Conservation (phyloP, 768 basidiomycete genomes). For the Cantharellus anzutake region DNA sequence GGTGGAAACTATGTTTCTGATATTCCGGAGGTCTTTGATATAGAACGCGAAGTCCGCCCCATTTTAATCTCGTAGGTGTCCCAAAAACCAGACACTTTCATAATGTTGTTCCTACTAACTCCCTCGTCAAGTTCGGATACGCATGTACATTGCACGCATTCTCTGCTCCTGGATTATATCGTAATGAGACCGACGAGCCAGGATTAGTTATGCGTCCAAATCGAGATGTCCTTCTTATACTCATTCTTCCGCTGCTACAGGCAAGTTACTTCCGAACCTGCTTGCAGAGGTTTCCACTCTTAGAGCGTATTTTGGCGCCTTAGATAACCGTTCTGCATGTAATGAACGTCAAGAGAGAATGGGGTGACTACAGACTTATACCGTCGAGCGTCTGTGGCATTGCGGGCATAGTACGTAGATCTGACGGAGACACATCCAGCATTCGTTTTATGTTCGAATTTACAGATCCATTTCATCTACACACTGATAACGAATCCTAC, state of each 20-base stretch:
- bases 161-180: conserved; percentile 26
- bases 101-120: neutral
- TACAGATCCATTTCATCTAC: conserved; percentile 4
- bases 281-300: neutral
- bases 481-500: conserved; percentile 24
- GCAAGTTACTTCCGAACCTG: conserved; percentile 18
- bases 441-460: neutral
- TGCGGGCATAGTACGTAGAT: conserved; percentile 26
- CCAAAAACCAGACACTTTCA: neutral
- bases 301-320: neutral
- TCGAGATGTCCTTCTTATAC: conserved; percentile 50
- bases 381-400: conserved; percentile 46
- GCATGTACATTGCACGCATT: conserved; percentile 56
- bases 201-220: conserved; percentile 43
- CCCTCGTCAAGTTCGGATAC: conserved; percentile 39
- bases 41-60: neutral
- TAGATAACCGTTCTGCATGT: conserved; percentile 46
- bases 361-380: conserved; percentile 47
- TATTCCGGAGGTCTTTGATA: neutral
- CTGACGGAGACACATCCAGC: neutral
- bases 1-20: neutral
- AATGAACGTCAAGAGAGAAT: conserved; percentile 41
- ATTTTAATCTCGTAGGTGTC: conserved; percentile 39
- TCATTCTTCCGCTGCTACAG: conserved; percentile 55
- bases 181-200: conserved; percentile 15